Evolutionary conservation across 1,284 basidiomycete species (phyloP).

Genomic region (Erythrobasidium hasegawianum): DNA sequence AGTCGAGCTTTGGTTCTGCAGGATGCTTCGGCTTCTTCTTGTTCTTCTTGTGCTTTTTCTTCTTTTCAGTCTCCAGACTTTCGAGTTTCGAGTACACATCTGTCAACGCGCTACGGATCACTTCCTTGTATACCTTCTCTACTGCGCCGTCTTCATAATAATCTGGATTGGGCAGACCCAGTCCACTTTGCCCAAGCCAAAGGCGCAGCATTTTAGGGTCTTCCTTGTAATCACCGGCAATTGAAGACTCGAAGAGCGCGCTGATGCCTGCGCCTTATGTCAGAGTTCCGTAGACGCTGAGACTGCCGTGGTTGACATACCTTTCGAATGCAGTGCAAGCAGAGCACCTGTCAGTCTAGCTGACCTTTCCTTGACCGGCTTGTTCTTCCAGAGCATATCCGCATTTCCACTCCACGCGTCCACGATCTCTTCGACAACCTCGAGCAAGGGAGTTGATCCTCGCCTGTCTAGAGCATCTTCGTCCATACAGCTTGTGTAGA

Average conservation of each 20-base stretch:
- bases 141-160: constrained; percentile 81
- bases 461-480: constrained; percentile 55
- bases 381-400: constrained; percentile 34
- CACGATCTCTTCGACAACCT: constrained; percentile 51
- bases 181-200: constrained; percentile 75
- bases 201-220: constrained; percentile 82
- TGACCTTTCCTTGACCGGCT: constrained; percentile 33
- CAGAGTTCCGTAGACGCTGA: background rate
- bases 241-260: constrained; percentile 68
- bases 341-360: constrained; percentile 66
- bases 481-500: constrained; percentile 81
- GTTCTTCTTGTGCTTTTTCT: constrained; percentile 50
- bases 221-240: constrained; percentile 85
- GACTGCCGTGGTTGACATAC: constrained; percentile 50
- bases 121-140: constrained; percentile 64
- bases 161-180: constrained; percentile 85
- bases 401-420: constrained; percentile 46
- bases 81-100: constrained; percentile 59
- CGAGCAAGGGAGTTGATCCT: constrained; percentile 52
- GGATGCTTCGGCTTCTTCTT: constrained; percentile 43
- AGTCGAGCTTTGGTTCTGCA: constrained; percentile 54
- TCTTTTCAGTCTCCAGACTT: constrained; percentile 54
- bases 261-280: constrained; percentile 58
- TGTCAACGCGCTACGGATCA: constrained; percentile 52
- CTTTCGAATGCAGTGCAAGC: constrained; percentile 79